phyloP scores from a whole-genome alignment of 2,329 filamentous ascomycete genomes.

The Lachnellula willkommii region DNA sequence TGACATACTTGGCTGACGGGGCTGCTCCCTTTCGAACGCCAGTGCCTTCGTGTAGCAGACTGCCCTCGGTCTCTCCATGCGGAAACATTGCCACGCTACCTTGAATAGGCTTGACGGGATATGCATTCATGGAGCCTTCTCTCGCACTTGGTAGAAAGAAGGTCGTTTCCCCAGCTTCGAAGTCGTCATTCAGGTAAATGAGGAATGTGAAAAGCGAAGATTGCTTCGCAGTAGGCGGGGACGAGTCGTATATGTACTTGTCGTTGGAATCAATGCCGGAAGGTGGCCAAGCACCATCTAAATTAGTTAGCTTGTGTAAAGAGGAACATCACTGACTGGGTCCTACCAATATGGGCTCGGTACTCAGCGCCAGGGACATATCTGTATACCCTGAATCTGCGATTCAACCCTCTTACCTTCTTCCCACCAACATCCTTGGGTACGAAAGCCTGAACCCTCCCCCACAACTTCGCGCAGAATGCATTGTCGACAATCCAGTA shows the following conservation, averaged over 20 bases:
- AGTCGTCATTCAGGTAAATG: constrained; percentile 66
- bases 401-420: constrained; percentile 57
- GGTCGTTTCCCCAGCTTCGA: constrained; percentile 65
- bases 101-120: constrained; percentile 63
- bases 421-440: constrained; percentile 51
- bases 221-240: constrained; percentile 53
- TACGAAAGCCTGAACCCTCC: constrained; percentile 52
- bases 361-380: constrained; percentile 71
- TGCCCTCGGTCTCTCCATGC: constrained; percentile 61
- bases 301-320: constrained; percentile 2
- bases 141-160: constrained; percentile 61
- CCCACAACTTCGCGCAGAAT: constrained; percentile 61
- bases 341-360: constrained; percentile 54
- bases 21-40: constrained; percentile 61
- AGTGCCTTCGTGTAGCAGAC: constrained; percentile 64
- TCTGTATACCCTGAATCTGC: constrained; percentile 65
- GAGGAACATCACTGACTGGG: not conserved
- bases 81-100: constrained; percentile 64
- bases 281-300: constrained; percentile 66
- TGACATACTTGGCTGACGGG: constrained; percentile 57
- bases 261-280: constrained; percentile 51
- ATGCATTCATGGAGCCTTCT: constrained; percentile 64
- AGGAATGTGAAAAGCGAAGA: constrained; percentile 66
- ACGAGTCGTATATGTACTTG: constrained; percentile 60
- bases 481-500: constrained; percentile 64